Conservation (phyloP, 208 protist species). For the Trypanosoma platydactyli region DNA sequence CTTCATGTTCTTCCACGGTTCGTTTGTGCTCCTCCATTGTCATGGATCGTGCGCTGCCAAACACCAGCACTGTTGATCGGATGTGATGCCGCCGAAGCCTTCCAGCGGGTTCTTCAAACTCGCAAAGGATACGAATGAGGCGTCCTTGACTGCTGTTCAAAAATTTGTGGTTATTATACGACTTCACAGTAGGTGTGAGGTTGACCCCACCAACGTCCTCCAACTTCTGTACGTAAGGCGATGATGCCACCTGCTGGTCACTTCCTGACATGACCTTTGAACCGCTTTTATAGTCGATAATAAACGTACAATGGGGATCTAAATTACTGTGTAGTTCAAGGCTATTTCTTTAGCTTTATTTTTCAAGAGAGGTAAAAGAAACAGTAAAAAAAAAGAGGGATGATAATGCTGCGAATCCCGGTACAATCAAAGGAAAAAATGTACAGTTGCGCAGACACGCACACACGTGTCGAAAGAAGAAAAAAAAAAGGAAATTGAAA, state of each 20-base stretch:
- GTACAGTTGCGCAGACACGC: background rate
- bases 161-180: conserved; percentile 88
- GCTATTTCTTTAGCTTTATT: conserved; percentile 15
- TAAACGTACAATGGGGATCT: too few species aligned
- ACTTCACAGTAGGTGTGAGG: conserved; percentile 80
- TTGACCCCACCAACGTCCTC: conserved; percentile 47
- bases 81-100: conserved; percentile 71
- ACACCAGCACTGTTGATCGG: conserved; percentile 89
- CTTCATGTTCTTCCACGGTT: conserved; percentile 35
- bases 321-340: too few species aligned
- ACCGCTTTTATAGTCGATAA: too few species aligned
- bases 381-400: conserved; percentile 18
- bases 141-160: conserved; percentile 71
- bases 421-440: too few species aligned
- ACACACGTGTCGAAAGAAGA: conserved; percentile 10
- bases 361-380: conserved; percentile 23
- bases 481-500: background rate
- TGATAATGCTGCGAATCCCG: too few species aligned
- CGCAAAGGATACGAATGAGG: conserved; percentile 89
- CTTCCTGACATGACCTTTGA: conserved; percentile 13
- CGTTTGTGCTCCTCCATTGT: conserved; percentile 60
- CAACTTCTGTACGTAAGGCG: conserved; percentile 74
- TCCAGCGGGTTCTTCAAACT: conserved; percentile 89
- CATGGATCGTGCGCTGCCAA: conserved; percentile 91
- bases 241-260: conserved; percentile 26